These are phyloP conservation scores for Entophlyctis helioformis DNA, from an alignment of 192 early-diverging fungal species.

Conservation along the genomic window DNA sequence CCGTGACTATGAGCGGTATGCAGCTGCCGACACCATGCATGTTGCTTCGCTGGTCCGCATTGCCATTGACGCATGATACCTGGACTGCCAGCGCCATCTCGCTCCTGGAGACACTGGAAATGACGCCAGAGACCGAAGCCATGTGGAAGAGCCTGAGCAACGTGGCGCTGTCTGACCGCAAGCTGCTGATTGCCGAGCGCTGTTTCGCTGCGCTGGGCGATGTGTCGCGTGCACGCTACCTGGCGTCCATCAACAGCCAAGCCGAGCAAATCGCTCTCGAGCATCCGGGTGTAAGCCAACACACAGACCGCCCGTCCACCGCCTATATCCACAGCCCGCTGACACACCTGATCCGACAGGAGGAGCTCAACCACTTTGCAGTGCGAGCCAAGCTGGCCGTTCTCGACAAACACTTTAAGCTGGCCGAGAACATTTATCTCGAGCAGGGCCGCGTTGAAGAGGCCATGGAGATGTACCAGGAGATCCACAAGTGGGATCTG, in stretches of 20 bases:
- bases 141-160: slow-evolving; percentile 51
- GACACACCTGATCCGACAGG: slow-evolving; percentile 1
- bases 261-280: background rate
- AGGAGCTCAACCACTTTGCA: slow-evolving; percentile 22
- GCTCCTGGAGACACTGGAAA: slow-evolving; percentile 47
- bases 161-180: slow-evolving; percentile 40
- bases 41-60: too few relatives aligned
- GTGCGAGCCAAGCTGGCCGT: slow-evolving; percentile 39
- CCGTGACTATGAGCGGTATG: slow-evolving; percentile 53
- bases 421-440: slow-evolving; percentile 45
- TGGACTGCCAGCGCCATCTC: slow-evolving; percentile 32
- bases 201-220: slow-evolving; percentile 51
- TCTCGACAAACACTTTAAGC: slow-evolving; percentile 49
- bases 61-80: too few relatives aligned
- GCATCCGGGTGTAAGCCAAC: too few relatives aligned
- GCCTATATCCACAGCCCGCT: too few relatives aligned
- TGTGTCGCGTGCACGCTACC: slow-evolving; percentile 33
- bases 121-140: slow-evolving; percentile 49
- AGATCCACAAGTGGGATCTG: slow-evolving; percentile 54
- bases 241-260: slow-evolving; percentile 27
- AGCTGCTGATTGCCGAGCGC: slow-evolving; percentile 43
- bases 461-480: slow-evolving; percentile 58
- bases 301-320: background rate
- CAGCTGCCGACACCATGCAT: too few relatives aligned
- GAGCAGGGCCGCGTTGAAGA: slow-evolving; percentile 49